Evolutionary conservation across 176 grass and related monocot genomes (phyloP).

Genomic region (Oryza rufipogon): DNA sequence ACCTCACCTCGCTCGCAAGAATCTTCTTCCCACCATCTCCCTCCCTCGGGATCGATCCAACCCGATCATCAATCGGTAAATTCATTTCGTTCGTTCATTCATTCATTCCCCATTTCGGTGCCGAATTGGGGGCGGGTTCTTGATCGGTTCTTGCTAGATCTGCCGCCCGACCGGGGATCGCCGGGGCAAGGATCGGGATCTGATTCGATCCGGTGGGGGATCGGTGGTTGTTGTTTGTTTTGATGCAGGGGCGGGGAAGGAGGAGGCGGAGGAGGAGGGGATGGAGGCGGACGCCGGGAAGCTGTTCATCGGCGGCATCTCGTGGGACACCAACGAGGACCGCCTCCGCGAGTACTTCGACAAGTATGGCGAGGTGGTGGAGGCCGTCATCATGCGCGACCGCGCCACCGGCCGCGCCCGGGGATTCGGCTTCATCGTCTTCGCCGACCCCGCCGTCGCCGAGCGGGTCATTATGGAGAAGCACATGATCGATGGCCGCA

Average conservation of each 20-base stretch:
- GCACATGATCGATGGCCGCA: constrained; percentile 86
- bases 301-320: constrained; percentile 94
- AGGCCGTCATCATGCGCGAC: constrained; percentile 88
- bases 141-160: constrained; percentile 57
- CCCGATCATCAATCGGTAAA: background rate
- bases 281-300: constrained; percentile 87
- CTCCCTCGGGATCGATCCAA: background rate
- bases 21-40: background rate
- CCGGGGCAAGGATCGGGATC: constrained; percentile 37
- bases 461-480: constrained; percentile 81
- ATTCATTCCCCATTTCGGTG: constrained; percentile 24
- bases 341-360: constrained; percentile 79
- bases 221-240: background rate
- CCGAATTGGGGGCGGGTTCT: constrained; percentile 35
- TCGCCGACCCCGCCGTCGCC: constrained; percentile 65
- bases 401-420: constrained; percentile 71
- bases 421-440: constrained; percentile 90
- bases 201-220: constrained; percentile 43
- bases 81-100: background rate
- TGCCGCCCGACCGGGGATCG: constrained; percentile 24
- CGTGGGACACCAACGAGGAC: constrained; percentile 97
- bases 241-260: constrained; percentile 30
- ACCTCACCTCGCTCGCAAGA: background rate
- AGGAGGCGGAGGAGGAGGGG: constrained; percentile 6
- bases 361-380: constrained; percentile 86